Evolutionary conservation across 208 protist genomes (phyloP), one percentile per base, ranked within the genome.

Genomic region (Eutreptiella sp.): DNA sequence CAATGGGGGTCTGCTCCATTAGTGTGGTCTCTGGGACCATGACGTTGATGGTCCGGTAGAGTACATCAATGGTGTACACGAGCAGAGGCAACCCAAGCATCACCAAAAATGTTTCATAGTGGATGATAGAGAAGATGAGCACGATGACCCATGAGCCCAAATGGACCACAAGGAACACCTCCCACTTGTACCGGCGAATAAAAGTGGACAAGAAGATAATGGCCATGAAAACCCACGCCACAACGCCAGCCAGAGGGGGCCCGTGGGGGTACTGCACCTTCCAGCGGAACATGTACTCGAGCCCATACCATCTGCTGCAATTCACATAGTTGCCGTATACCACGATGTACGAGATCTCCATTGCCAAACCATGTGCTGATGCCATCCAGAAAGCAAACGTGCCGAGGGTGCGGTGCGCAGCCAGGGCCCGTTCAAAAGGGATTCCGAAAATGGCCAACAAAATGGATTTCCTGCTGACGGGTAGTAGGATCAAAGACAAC

Each of bases 21-120:
- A 21, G n/a, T 19, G 29, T 42, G 14, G 45, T 50, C 31, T 53
- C 50, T 16, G 16, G 14, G 14, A 50, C 45, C n/a, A 50, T 16
- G 19, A 16, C 35, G 14, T 16, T 38, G 16, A 19, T 11, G 11
- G 50, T 57, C 26, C 50, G 31, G 21, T 9, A 16, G 50, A 7
- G 39, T 16, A 57, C 31, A 33, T 57, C 50, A 33, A 57, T 42
- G n/a, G 39, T 28, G 50, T 57, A 57, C 31, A 57, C 31, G 50
- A 57, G 24, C 16, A 57, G 11, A 16, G 50, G 50, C 21, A 57
- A 11, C 11, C 11, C 50, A 11, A 7, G n/a, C 31, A 23, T 53
- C 21, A 57, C 28, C 50, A 57, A 41, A 9, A 57, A 26, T 11
- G 50, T 39, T 26, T 24, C 31, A 33, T 57, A 57, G 36, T 57